Evolutionary conservation across 164 flowering plant species (phyloP), one percentile per base, ranked within the genome.

Genomic region (Aristolochia fimbriata): DNA sequence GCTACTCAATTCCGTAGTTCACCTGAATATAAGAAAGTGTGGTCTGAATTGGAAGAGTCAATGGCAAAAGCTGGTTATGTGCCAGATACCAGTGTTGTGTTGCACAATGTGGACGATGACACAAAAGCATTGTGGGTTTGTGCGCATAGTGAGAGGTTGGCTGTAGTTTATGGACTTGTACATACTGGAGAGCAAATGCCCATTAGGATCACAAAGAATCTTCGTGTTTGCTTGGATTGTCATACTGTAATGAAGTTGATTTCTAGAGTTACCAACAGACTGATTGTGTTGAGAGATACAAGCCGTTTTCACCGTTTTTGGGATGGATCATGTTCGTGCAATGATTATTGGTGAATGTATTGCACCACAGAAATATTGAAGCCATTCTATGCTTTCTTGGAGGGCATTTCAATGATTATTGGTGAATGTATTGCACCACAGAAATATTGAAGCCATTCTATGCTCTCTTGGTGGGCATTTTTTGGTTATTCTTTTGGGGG

Each of bases 161-260:
- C 62, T 1, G 22, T 60, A 14, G 45, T 49, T 21, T 48, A 22
- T 60, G 62, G 62, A 20, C 15, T 60, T 7, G 24, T 47, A 23
- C 53, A 60, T 31, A 60, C 52, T 17, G 52, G 31, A 41, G n/a
- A 46, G 7, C 53, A 52, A 14, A 48, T 60, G 45, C 62, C 54
- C 7, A 60, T 60, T 47, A 15, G 62, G 22, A 48, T 60, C n/a
- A 48, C 62, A 19, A 60, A 60, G 62, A 60, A 48, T 27, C 51
- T 48, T 3, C 31, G 45, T 16, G 54, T 60, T 9, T 60, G 62
- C 30, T 20, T 47, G 51, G 62, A 60, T 30, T 60, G 62, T 4
- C 62, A 60, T 17, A 13, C 37, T 24, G 62, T 47, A 12, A 23
- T 60, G 37, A 60, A 60, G 51, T 30, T 47, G 15, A 47, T 60